Evolutionary conservation across 164 flowering plant genomes (phyloP).

Genomic region (Vitis cinerea): DNA sequence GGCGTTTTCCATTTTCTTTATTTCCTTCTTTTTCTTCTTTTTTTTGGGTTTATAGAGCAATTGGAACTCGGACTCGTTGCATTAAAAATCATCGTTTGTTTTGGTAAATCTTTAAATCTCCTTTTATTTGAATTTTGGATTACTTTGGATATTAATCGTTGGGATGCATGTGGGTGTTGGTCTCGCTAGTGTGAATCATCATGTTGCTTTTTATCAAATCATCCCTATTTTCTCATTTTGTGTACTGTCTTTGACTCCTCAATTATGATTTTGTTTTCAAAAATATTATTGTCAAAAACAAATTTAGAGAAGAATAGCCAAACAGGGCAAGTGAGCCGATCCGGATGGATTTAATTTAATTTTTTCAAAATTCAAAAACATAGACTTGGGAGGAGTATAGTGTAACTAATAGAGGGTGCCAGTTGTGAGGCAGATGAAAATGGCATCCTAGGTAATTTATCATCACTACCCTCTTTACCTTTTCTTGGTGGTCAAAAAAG

Average conservation of each 20-base stretch:
- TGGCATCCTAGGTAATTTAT: neutral
- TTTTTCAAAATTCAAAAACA: neutral
- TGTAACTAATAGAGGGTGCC: neutral
- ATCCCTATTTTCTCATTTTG: no score
- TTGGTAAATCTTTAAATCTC: no score
- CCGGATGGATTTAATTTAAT: neutral
- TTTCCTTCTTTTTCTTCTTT: conserved; percentile 6
- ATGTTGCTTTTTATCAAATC: no score
- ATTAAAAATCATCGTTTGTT: no score
- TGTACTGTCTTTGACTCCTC: no score
- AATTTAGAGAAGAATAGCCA: neutral
- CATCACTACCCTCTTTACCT: neutral
- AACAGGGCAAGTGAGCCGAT: conserved; percentile 5
- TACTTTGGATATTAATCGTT: no score
- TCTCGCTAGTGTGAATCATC: no score
- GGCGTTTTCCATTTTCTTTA: neutral
- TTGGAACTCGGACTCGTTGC: neutral
- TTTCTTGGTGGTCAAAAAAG: conserved; percentile 7
- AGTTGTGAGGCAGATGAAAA: neutral
- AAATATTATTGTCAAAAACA: no score
- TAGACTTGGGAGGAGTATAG: neutral
- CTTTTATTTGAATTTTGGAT: no score
- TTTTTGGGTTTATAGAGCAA: conserved; percentile 4
- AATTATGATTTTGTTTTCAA: no score
- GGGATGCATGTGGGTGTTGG: no score